These are phyloP conservation scores for Kodamaea nitidulidarum DNA, from an alignment of 805 yeast genomes.

Conservation along the genomic window DNA sequence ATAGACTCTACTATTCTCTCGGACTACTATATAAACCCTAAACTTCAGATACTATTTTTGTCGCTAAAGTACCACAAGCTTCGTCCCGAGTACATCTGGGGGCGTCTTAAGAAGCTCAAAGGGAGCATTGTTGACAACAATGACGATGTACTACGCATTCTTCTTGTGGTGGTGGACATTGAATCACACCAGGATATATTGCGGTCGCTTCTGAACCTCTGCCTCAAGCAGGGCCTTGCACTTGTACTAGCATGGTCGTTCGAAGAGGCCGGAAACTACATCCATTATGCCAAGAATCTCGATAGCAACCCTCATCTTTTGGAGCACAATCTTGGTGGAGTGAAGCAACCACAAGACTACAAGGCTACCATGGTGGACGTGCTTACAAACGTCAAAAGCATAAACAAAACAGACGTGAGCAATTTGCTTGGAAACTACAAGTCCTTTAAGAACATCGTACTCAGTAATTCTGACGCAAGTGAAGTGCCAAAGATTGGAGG, in stretches of 20 bases:
- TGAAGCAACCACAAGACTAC: conserved; percentile 36
- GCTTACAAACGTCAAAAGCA: conserved; percentile 42
- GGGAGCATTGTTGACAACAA: conserved; percentile 31
- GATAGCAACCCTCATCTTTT: conserved; percentile 30
- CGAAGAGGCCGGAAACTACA: conserved; percentile 44
- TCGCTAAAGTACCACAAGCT: conserved; percentile 71
- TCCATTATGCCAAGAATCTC: conserved; percentile 35
- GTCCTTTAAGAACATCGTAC: conserved; percentile 38
- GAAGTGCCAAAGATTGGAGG: conserved; percentile 39
- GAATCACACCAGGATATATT: conserved; percentile 50
- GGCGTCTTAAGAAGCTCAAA: conserved; percentile 43
- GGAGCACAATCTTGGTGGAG: conserved; percentile 38
- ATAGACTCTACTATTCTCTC: conserved; percentile 49
- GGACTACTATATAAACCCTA: conserved; percentile 61
- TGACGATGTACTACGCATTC: conserved; percentile 46
- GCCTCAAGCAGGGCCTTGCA: conserved; percentile 47
- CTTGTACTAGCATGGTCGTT: conserved; percentile 52
- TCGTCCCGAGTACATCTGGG: conserved; percentile 69
- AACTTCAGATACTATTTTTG: conserved; percentile 55
- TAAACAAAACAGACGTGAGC: conserved; percentile 53
- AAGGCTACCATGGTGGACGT: conserved; percentile 42
- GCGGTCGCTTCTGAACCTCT: conserved; percentile 44
- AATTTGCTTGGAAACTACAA: conserved; percentile 48
- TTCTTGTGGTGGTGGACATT: conserved; percentile 63
- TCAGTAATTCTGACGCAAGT: conserved; percentile 20